Conservation (phyloP, 805 yeast genomes). For the Starmerella kuoi region DNA sequence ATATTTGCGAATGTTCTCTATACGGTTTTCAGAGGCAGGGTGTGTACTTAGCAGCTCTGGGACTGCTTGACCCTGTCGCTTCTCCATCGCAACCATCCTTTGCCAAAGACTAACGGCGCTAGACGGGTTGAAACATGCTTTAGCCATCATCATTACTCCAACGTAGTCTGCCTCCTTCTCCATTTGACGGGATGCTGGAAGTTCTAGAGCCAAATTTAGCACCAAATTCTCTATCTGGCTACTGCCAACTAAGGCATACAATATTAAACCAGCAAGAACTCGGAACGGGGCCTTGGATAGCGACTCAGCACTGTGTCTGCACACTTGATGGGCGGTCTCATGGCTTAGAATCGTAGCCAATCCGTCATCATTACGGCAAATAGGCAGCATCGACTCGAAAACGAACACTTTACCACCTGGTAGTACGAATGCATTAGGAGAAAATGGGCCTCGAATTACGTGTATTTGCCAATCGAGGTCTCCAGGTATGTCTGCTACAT, state of each 20-base stretch:
- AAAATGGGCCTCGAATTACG: slow-evolving; percentile 56
- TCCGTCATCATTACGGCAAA: slow-evolving; percentile 76
- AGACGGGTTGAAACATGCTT: slow-evolving; percentile 72
- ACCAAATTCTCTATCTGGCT: slow-evolving; percentile 42
- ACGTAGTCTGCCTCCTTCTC: slow-evolving; percentile 94
- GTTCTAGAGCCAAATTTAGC: slow-evolving; percentile 43
- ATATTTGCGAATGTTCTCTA: slow-evolving; percentile 57
- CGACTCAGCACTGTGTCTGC: slow-evolving; percentile 81
- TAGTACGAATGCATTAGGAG: slow-evolving; percentile 92
- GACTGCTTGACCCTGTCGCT: slow-evolving; percentile 25
- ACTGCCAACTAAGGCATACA: slow-evolving; percentile 54
- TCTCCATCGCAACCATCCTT: slow-evolving; percentile 53
- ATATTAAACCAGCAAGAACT: slow-evolving; percentile 38
- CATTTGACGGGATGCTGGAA: slow-evolving; percentile 87
- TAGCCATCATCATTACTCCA: slow-evolving; percentile 82
- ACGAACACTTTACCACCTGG: slow-evolving; percentile 96
- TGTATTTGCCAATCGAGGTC: slow-evolving; percentile 57
- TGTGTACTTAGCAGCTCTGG: slow-evolving; percentile 76
- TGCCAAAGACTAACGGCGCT: slow-evolving; percentile 72
- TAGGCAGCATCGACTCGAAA: slow-evolving; percentile 61
- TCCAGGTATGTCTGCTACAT: slow-evolving; percentile 22
- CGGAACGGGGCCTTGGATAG: slow-evolving; percentile 66
- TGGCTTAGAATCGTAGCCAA: slow-evolving; percentile 91
- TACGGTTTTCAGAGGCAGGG: slow-evolving; percentile 70
- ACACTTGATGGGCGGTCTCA: slow-evolving; percentile 88